These are phyloP conservation scores for Colletotrichum godetiae DNA, from an alignment of 2,329 filamentous ascomycete species.

Conservation along the genomic window DNA sequence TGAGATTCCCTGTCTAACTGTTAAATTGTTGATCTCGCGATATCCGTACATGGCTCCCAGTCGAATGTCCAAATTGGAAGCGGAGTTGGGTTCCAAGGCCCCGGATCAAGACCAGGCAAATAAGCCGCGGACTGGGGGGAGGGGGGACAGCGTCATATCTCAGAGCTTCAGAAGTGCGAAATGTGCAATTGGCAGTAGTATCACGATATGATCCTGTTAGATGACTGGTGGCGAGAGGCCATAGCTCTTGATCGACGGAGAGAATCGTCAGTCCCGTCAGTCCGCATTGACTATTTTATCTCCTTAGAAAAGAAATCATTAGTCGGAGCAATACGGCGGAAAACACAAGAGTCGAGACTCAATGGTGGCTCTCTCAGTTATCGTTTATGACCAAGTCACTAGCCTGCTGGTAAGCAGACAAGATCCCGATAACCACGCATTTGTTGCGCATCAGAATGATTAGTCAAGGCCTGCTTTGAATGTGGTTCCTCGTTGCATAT, in stretches of 20 bases:
- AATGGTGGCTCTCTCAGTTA: not conserved
- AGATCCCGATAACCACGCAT: not conserved
- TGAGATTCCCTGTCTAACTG: not conserved
- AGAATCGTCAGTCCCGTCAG: constrained; percentile 11
- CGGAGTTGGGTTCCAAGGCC: not conserved
- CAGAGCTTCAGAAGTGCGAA: not conserved
- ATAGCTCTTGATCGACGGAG: not conserved
- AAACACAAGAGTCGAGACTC: not conserved
- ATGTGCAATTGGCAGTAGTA: not conserved
- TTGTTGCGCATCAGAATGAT: not conserved
- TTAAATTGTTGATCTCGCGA: not conserved
- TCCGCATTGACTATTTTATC: constrained; percentile 6
- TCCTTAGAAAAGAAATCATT: constrained; percentile 14
- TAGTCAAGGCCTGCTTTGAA: not conserved
- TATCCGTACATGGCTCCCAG: not conserved
- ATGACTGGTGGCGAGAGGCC: constrained; percentile 5
- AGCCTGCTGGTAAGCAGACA: not conserved
- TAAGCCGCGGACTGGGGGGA: not conserved
- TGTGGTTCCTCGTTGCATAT: not conserved
- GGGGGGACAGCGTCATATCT: not conserved
- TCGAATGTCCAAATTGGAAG: not conserved
- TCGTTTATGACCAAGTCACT: constrained; percentile 14
- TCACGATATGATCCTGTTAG: not conserved
- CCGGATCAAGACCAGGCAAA: not conserved
- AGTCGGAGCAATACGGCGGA: not conserved